phyloP scores from a whole-genome alignment of 2,329 filamentous ascomycete species.

The Ceratocystis variospora region DNA sequence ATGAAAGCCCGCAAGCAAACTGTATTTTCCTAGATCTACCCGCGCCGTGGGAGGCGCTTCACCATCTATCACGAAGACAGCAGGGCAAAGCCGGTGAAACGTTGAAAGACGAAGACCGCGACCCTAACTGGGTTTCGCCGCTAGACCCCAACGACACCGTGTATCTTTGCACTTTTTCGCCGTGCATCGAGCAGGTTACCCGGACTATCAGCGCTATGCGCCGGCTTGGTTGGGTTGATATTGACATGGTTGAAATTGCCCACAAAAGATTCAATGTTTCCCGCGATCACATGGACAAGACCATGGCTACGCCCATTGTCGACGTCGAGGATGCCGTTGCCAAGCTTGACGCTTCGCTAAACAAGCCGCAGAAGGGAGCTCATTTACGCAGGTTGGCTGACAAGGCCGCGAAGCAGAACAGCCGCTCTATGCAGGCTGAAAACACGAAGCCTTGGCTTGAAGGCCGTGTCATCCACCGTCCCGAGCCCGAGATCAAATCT shows the following conservation, averaged over 20 bases:
- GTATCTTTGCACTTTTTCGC: conserved; percentile 86
- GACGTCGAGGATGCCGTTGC: conserved; percentile 67
- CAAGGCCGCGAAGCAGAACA: conserved; percentile 10
- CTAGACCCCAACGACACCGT: conserved; percentile 59
- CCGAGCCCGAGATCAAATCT: conserved; percentile 80
- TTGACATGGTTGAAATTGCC: conserved; percentile 82
- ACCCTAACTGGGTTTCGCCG: conserved; percentile 25
- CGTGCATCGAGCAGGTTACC: conserved; percentile 92
- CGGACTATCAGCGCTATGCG: conserved; percentile 71
- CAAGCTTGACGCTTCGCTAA: conserved; percentile 35
- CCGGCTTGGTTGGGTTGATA: conserved; percentile 73
- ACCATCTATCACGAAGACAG: conserved; percentile 49
- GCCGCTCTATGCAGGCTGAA: background rate
- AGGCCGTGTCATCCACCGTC: conserved; percentile 63
- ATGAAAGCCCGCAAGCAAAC: conserved; percentile 15
- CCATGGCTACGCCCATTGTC: conserved; percentile 53
- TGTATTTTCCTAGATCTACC: conserved; percentile 69
- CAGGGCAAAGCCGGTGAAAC: conserved; percentile 22
- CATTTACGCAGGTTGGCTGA: background rate
- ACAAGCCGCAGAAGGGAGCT: conserved; percentile 20
- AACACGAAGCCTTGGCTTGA: conserved; percentile 50
- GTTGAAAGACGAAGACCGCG: conserved; percentile 26
- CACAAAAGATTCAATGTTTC: conserved; percentile 69
- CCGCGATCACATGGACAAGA: conserved; percentile 66
- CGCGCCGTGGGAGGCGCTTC: conserved; percentile 66